phyloP scores from a whole-genome alignment of 2,329 filamentous ascomycete species.

The Verticillium longisporum region DNA sequence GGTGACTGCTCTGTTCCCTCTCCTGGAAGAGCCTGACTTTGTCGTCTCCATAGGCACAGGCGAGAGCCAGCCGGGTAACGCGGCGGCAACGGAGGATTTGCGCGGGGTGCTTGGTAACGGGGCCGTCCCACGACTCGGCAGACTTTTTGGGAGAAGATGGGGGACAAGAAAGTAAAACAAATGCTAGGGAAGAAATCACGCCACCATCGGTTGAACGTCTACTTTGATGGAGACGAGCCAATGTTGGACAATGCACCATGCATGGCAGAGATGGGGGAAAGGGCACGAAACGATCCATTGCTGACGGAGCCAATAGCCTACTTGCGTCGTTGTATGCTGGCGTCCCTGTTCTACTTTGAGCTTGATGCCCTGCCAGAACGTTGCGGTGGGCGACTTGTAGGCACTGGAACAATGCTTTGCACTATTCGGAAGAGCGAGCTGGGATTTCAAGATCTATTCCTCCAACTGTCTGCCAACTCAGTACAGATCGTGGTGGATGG shows the following conservation, averaged over 20 bases:
- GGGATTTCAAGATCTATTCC: background rate
- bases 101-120: background rate
- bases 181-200: background rate
- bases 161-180: background rate
- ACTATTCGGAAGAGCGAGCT: background rate
- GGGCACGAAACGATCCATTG: background rate
- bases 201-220: background rate
- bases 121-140: background rate
- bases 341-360: background rate
- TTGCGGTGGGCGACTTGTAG: background rate
- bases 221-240: background rate
- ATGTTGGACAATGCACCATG: background rate
- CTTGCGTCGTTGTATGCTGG: background rate
- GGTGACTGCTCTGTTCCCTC: background rate
- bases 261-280: background rate
- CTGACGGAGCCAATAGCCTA: background rate
- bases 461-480: background rate
- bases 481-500: background rate
- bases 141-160: background rate
- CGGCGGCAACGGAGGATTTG: background rate
- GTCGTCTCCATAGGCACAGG: background rate
- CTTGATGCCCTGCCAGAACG: background rate
- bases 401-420: background rate
- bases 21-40: background rate
- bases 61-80: background rate